A percentile compares a stretch with the other conserved stretches of the same genome.
phyloP scores from a whole-genome alignment of 805 yeast genomes.

The Lipomyces orientalis region DNA sequence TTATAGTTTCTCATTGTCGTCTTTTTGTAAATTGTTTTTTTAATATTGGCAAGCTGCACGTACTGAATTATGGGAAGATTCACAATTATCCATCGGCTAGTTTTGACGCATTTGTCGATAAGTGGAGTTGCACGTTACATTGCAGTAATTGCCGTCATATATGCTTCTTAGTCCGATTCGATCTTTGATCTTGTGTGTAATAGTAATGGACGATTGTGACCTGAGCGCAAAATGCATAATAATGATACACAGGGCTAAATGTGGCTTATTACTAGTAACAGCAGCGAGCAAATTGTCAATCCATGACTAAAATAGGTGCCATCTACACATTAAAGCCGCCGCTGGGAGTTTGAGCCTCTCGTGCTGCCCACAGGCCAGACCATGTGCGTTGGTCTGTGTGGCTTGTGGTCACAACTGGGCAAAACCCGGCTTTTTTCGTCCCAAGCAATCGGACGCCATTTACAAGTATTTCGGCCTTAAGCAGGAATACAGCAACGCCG shows the following conservation, averaged over 20 bases:
- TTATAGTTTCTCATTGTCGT: neutral
- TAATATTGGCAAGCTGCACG: no score
- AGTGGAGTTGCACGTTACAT: neutral
- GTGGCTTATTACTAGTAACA: neutral
- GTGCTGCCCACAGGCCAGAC: neutral
- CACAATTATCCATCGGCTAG: no score
- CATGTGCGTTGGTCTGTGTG: neutral
- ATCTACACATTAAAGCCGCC: neutral
- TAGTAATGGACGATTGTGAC: neutral
- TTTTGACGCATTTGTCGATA: no score
- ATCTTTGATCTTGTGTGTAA: constrained; percentile 2
- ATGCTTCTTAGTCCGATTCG: neutral
- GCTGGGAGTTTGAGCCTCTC: neutral
- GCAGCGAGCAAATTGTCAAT: neutral
- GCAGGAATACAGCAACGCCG: neutral
- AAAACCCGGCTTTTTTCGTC: neutral
- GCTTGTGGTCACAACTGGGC: neutral
- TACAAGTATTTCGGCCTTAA: no score
- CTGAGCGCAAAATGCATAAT: neutral
- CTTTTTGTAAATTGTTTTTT: neutral
- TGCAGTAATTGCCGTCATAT: neutral
- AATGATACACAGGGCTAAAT: neutral
- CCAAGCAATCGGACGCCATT: neutral
- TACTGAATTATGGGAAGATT: no score
- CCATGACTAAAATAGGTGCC: neutral